Conservation (phyloP, 805 yeast species). For the Candida maesae region DNA sequence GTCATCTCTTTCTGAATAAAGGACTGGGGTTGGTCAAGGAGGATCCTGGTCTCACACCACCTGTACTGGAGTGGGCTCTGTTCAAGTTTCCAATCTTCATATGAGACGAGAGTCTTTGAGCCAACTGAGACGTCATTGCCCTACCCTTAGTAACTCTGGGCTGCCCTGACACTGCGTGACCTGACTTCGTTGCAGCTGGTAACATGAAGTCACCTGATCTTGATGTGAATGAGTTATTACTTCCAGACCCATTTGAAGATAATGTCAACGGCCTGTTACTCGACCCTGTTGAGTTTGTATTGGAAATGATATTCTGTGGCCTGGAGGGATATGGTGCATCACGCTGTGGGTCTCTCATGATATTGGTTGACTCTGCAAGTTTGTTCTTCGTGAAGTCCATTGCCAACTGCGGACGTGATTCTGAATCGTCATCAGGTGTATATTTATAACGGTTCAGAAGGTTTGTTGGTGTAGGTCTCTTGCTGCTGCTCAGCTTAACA, state of each 20-base stretch:
- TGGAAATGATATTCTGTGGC: neutral
- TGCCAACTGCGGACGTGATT: neutral
- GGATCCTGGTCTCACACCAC: conserved; percentile 19
- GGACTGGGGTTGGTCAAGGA: conserved; percentile 12
- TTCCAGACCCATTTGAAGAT: conserved; percentile 14
- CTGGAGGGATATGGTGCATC: neutral
- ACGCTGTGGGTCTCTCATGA: conserved; percentile 12
- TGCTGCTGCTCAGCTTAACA: conserved; percentile 19
- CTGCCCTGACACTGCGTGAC: neutral
- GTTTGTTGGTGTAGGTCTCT: conserved; percentile 6
- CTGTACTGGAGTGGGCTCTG: conserved; percentile 6
- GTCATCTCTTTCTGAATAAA: conserved; percentile 12
- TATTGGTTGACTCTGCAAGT: conserved; percentile 26
- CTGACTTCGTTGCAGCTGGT: neutral
- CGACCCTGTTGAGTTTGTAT: conserved; percentile 7
- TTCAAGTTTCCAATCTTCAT: conserved; percentile 23
- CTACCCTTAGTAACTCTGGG: conserved; percentile 13
- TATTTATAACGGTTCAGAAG: neutral
- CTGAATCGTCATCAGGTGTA: neutral
- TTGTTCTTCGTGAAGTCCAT: conserved; percentile 17
- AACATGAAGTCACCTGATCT: conserved; percentile 4
- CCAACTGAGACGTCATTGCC: conserved; percentile 23
- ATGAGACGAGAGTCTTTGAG: conserved; percentile 24
- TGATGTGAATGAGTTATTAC: conserved; percentile 15
- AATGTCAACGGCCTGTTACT: conserved; percentile 5